Base-by-base conservation (phyloP, 2,329 filamentous ascomycete genomes). In the Beauveria bassiana region DNA sequence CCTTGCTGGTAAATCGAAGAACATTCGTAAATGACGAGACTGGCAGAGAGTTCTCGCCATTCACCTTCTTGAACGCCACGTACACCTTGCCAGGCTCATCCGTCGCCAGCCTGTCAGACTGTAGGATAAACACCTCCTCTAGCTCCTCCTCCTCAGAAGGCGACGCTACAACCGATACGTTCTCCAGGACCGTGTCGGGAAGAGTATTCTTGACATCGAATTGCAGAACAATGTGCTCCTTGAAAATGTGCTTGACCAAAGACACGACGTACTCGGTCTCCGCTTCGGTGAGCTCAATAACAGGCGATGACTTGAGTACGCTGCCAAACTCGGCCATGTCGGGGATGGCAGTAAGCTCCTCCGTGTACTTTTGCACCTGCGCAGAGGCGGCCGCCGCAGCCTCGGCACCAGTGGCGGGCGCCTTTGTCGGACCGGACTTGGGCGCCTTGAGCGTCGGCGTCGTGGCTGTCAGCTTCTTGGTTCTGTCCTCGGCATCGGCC, bases 191-290 rank as follows among this genome's bases (percentile, higher is more conserved):
- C 18, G 92, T 96, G 64, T 93, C 91, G 14, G 91, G 88, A 12
- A 99, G 82, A 2, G 95, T 99, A 79, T 99, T 99, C 82, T 96
- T 98, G 74, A 99, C 87, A 72, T 98, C 91, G 75, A 95, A 99
- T 72, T 99, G 95, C 60, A 99, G 79, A 40, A 99, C 93, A 70
- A 99, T 81, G 71, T 98, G 91, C 73, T 96, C 91, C 78, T 96
- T 96, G 86, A 97, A 99, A 70, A 99, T 86, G 73, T 99, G 95
- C 81, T 99, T 99, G 75, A 97, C 85, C 24, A 95, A 87, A 42
- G 84, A 87, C 64, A 99, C 95, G 56, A 97, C 92, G 69, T 99
- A 99, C 75, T 99, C 95, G 22, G 93, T 98, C 77, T 98, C 95
- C 59, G 91, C 91, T 75, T 99, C 95, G 20, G 95, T 98, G 65